A percentile compares a stretch with the other conserved stretches of the same genome.
Evolutionary conservation across 2,329 filamentous ascomycete genomes (phyloP).

Genomic region (Aspergillus aculeatus): DNA sequence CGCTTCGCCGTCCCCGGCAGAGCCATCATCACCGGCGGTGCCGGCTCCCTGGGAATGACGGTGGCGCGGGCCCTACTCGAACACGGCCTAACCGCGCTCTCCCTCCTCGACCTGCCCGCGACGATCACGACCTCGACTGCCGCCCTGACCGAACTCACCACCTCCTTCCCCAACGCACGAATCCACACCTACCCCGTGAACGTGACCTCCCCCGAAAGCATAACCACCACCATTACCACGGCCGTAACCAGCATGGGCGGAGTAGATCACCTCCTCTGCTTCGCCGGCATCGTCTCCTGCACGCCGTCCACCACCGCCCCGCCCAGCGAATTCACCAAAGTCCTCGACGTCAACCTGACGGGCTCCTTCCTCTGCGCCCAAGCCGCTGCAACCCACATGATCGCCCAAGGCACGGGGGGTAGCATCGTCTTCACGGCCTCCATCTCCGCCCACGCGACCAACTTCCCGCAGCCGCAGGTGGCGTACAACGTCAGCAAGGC

Average conservation of each 20-base stretch:
- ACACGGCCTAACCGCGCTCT: constrained; percentile 60
- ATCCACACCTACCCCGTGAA: constrained; percentile 58
- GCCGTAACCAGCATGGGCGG: constrained; percentile 43
- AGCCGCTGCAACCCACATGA: constrained; percentile 52
- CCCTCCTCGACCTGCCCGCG: constrained; percentile 59
- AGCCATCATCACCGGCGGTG: constrained; percentile 58
- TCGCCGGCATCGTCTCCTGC: constrained; percentile 67
- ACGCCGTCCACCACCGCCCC: constrained; percentile 60
- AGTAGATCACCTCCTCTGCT: constrained; percentile 60
- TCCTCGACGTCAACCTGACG: constrained; percentile 70
- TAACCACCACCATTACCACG: constrained; percentile 15
- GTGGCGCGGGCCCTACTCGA: constrained; percentile 64
- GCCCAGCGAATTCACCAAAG: constrained; percentile 59
- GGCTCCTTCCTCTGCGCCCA: constrained; percentile 70
- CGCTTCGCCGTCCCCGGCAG: not conserved
- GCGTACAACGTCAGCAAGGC: constrained; percentile 73
- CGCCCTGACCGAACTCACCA: constrained; percentile 47
- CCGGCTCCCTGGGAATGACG: constrained; percentile 61
- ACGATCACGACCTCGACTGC: constrained; percentile 39
- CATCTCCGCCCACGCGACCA: constrained; percentile 67
- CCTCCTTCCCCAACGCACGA: constrained; percentile 54
- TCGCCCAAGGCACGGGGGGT: not conserved
- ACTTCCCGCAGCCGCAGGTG: constrained; percentile 69
- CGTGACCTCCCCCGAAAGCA: constrained; percentile 52
- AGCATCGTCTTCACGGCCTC: constrained; percentile 59